These are phyloP conservation scores for Euphorbia tirucalli DNA, from an alignment of 345 rosid genomes.

Conservation along the genomic window DNA sequence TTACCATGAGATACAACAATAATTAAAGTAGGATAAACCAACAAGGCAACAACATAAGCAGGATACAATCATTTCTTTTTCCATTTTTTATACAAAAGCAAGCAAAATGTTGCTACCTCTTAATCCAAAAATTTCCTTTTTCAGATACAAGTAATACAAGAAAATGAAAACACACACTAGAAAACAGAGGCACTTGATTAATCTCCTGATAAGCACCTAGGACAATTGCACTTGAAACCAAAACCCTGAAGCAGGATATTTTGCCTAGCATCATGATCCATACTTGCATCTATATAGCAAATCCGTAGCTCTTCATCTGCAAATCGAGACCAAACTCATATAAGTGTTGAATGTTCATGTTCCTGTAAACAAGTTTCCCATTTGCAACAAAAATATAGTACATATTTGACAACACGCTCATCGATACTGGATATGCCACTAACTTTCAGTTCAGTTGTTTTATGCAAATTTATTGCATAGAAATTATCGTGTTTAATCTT, in stretches of 20 bases:
- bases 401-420: no score
- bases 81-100: no score
- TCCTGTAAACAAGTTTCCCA: not conserved
- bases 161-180: no score
- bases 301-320: slow-evolving; percentile 87
- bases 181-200: slow-evolving; percentile 15
- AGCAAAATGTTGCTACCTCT: no score
- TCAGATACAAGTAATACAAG: no score
- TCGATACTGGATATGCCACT: no score
- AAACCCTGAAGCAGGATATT: slow-evolving; percentile 62
- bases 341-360: not conserved
- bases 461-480: no score
- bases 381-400: no score
- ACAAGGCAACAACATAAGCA: no score
- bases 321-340: not conserved
- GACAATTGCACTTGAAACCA: slow-evolving; percentile 67
- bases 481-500: no score
- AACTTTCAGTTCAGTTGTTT: no score
- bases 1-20: not conserved
- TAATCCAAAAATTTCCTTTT: no score
- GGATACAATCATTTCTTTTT: not conserved
- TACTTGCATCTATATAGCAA: slow-evolving; percentile 78
- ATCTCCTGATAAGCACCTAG: slow-evolving; percentile 61
- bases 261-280: slow-evolving; percentile 65
- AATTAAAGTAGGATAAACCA: not conserved